Base-by-base conservation (phyloP, 192 early-diverging fungal genomes). In the Coemansia sp. region DNA sequence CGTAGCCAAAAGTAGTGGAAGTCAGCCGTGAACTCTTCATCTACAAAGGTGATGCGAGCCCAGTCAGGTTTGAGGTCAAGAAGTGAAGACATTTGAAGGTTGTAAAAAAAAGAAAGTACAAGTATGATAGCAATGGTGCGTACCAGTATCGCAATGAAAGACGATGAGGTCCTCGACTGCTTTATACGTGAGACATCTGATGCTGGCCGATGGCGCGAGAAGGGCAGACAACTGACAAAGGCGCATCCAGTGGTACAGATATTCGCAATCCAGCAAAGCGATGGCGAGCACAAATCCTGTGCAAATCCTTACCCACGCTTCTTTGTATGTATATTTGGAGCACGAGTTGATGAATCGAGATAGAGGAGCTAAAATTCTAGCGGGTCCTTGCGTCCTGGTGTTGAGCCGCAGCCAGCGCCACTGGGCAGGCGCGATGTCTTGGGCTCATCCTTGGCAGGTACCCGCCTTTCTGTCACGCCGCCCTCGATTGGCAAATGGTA, bases 401-500 rank as follows among this genome's bases (percentile, higher is more conserved):
- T 43, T 3, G 80, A 85, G 61, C 87, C 87, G 55, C 83, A 83
- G 40, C 87, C 85, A 6, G 73, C 73, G 22, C 72, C 70, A 22
- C 62, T 58, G 12, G 53, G 53, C 24, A 57, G 8, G 12, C 53
- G 57, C 34, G 57, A 34, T 0, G 47, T 41, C 39, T 77, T 74
- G 29, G 62, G 16, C 3, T 79, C 71, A 16, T 78, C 76, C n/a
- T 65, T 40, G 29, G 69, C 69, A 2, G 82, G 78, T 20, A 79
- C 73, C 20, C 90, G 78, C 47, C 92, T 76, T 58, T 92, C 88
- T 18, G 84, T 86, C 0, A 93, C 92, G 38, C 94, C 95, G 46
- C 90, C 91, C 70, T 99, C 97, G 8, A 95, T 95, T n/a, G 97
- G 97, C 58, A 99, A 81, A 73, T 93, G 90, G 73, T 97, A 95